Conservation (phyloP, 2,329 filamentous ascomycete genomes). For the Gnomoniopsis sp. region DNA sequence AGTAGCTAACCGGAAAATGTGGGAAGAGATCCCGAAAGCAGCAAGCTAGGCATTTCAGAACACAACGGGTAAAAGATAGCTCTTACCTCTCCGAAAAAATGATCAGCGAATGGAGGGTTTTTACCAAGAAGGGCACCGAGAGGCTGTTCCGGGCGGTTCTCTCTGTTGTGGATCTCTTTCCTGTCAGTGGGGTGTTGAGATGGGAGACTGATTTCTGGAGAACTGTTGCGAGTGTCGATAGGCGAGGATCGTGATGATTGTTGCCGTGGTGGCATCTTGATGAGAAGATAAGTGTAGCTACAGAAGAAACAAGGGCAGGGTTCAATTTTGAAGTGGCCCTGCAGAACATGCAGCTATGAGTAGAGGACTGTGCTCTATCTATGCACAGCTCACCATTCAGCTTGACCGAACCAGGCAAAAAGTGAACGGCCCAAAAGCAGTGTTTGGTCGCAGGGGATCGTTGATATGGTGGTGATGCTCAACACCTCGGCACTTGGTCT, state of each 20-base stretch:
- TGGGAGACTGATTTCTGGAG: neutral
- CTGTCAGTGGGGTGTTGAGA: neutral
- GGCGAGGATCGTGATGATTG: neutral
- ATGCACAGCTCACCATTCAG: no score
- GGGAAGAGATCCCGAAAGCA: no score
- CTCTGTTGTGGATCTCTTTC: neutral
- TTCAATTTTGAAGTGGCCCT: neutral
- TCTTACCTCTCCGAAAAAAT: conserved; percentile 15
- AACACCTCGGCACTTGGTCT: no score
- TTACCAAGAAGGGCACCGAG: neutral
- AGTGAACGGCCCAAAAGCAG: no score
- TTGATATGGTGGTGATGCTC: no score
- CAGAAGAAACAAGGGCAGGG: neutral
- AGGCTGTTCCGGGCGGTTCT: neutral
- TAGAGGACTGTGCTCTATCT: no score
- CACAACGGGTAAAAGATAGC: neutral
- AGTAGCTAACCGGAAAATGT: no score
- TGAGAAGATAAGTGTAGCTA: neutral
- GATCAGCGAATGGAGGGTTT: conserved; percentile 3
- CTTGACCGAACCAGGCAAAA: no score
- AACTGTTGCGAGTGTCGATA: neutral
- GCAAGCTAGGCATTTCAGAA: no score
- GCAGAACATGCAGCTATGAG: no score
- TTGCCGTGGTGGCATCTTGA: conserved; percentile 7
- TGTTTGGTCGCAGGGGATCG: no score